These are phyloP conservation scores for maize (Zea mays) DNA, from an alignment of 176 grass and related monocot genomes.

Conservation along the genomic window DNA sequence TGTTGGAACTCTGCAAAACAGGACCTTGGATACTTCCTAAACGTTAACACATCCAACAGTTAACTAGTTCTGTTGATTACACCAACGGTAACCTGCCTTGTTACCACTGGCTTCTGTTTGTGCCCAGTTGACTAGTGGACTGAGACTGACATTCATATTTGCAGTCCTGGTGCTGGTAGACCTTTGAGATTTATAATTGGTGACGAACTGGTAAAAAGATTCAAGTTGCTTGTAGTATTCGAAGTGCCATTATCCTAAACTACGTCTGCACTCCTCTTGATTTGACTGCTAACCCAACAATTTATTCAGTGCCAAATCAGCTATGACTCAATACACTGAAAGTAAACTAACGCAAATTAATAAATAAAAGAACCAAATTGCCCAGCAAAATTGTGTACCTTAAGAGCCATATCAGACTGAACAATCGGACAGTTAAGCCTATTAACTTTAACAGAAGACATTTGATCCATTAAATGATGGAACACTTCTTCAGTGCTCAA, in stretches of 20 bases:
- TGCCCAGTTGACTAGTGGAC: background rate
- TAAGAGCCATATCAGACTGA: conserved; percentile 70
- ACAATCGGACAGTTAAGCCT: conserved; percentile 58
- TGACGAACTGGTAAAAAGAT: background rate
- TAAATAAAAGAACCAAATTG: conserved; percentile 15
- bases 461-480: conserved; percentile 61
- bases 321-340: conserved; percentile 2
- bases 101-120: background rate
- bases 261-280: background rate
- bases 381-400: conserved; percentile 54
- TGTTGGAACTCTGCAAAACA: background rate
- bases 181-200: background rate
- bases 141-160: background rate
- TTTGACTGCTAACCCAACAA: background rate
- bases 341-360: background rate
- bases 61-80: background rate
- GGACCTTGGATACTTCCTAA: background rate
- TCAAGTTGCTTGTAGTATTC: background rate
- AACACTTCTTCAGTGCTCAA: conserved; percentile 74
- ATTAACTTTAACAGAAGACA: conserved; percentile 68
- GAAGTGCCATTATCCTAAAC: conserved; percentile 13
- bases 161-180: background rate
- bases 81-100: background rate
- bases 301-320: background rate
- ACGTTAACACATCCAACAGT: background rate